Percentiles rank a stretch among this genome's conserved stretches.
These are phyloP conservation scores for Pyrenochaeta sp. DNA, from an alignment of 2,329 filamentous ascomycete genomes.

Conservation along the genomic window DNA sequence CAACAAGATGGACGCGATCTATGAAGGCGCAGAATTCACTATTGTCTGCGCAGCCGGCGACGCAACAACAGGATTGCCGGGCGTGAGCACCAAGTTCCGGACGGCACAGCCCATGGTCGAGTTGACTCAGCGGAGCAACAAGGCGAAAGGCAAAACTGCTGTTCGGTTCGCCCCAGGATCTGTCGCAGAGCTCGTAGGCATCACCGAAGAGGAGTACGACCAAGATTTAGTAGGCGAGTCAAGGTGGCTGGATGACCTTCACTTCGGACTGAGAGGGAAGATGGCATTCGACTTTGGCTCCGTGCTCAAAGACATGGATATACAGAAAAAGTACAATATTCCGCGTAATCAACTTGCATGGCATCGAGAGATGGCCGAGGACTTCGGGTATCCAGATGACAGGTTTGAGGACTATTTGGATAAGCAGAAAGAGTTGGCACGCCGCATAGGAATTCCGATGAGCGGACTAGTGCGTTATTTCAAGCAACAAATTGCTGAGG, in stretches of 20 bases:
- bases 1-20: slow-evolving; percentile 22
- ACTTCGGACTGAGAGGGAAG: slow-evolving; percentile 1
- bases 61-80: slow-evolving; percentile 4
- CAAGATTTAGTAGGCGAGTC: not conserved
- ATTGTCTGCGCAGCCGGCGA: slow-evolving; percentile 19
- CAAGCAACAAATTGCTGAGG: not conserved
- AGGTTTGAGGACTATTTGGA: not conserved
- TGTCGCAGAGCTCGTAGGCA: not conserved
- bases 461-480: not conserved
- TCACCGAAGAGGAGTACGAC: slow-evolving; percentile 3
- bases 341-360: not conserved
- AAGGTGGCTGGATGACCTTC: slow-evolving; percentile 1
- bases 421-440: slow-evolving; percentile 1
- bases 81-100: not conserved
- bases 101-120: not conserved
- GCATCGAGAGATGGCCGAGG: slow-evolving; percentile 1
- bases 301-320: not conserved
- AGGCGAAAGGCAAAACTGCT: slow-evolving; percentile 1
- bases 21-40: slow-evolving; percentile 19
- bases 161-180: not conserved
- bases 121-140: not conserved
- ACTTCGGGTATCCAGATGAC: not conserved
- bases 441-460: slow-evolving; percentile 1
- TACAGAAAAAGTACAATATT: not conserved
- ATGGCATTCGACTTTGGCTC: not conserved